Conservation (phyloP, 192 early-diverging fungal species). For the Gryganskiella cystojenkinii region DNA sequence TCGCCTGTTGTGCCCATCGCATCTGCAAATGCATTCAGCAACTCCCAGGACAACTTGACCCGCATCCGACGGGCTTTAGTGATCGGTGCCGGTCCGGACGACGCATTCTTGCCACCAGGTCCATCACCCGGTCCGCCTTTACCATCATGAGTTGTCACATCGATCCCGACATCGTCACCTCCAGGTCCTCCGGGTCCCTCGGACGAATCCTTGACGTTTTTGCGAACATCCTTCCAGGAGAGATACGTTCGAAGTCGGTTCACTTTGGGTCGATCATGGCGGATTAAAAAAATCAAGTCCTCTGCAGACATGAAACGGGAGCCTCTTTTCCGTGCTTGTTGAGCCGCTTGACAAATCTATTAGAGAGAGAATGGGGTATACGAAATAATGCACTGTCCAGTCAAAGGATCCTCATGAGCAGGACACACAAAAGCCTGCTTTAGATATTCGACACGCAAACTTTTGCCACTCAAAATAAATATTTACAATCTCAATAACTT, state of each 20-base stretch:
- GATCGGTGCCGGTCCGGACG: slow-evolving; percentile 51
- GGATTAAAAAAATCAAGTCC: slow-evolving; percentile 96
- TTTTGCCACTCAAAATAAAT: neutral
- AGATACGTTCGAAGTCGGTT: slow-evolving; percentile 91
- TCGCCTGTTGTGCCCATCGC: slow-evolving; percentile 81
- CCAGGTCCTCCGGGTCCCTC: slow-evolving; percentile 62
- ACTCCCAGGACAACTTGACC: slow-evolving; percentile 95
- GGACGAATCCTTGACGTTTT: slow-evolving; percentile 83
- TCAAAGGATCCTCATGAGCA: no score
- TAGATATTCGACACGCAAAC: neutral
- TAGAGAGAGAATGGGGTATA: neutral
- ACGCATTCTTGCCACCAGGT: slow-evolving; percentile 29
- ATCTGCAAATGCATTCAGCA: slow-evolving; percentile 82
- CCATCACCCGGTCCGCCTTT: slow-evolving; percentile 45
- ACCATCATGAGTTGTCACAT: slow-evolving; percentile 67
- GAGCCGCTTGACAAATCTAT: slow-evolving; percentile 88
- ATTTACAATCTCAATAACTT: slow-evolving; percentile 92
- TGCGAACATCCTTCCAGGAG: slow-evolving; percentile 96
- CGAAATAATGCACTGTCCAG: neutral
- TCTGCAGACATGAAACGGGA: slow-evolving; percentile 87
- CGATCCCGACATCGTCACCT: slow-evolving; percentile 62
- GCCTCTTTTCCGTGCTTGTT: slow-evolving; percentile 81
- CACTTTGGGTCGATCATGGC: slow-evolving; percentile 94
- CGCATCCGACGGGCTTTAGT: slow-evolving; percentile 59
- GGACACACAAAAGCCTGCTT: no score